Conservation (phyloP, 306 rosid species). For the Cyclanthera cordifolia region DNA sequence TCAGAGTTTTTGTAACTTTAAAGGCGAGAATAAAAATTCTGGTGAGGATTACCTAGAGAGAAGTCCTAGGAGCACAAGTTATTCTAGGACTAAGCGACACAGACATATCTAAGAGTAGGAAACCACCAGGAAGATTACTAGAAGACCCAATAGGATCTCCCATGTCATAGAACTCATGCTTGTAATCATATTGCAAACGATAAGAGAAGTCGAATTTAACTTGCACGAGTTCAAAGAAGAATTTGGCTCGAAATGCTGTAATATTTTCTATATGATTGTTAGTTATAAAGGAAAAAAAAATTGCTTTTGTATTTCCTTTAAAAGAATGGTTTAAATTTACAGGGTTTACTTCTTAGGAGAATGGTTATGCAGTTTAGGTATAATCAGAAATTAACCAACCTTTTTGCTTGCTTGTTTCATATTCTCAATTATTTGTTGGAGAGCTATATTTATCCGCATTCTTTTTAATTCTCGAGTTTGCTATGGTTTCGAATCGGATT, state of each 20-base stretch:
- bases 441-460: neutral
- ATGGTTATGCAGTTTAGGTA: neutral
- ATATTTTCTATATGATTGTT: neutral
- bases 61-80: neutral
- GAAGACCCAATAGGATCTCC: neutral
- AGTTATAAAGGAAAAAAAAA: neutral
- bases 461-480: neutral
- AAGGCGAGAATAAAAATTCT: slow-evolving; percentile 1
- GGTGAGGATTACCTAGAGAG: neutral
- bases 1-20: neutral
- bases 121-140: slow-evolving; percentile 8
- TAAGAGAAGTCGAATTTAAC: neutral
- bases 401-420: neutral
- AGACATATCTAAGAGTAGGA: neutral
- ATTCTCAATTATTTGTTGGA: neutral
- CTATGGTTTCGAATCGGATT: neutral
- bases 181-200: neutral
- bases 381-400: neutral
- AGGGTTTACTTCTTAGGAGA: neutral
- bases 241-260: neutral
- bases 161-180: neutral
- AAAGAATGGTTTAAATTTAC: neutral
- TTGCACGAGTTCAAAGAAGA: neutral
- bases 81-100: neutral
- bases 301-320: neutral